phyloP scores from a whole-genome alignment of 208 protist species.

The Strigomonas galati region DNA sequence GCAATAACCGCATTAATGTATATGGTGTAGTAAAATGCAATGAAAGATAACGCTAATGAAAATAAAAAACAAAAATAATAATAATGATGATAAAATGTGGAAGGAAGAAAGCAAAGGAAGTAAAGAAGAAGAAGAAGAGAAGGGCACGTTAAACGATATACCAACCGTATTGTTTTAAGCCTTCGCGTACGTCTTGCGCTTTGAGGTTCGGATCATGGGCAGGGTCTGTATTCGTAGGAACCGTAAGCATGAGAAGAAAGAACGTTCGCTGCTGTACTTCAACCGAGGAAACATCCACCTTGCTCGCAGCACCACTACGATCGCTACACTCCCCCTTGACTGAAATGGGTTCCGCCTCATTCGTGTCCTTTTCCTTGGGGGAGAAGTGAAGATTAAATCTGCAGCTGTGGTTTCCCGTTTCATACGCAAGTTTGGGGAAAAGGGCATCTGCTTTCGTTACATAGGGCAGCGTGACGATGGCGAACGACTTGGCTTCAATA shows the following conservation, averaged over 20 bases:
- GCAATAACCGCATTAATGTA: too few species aligned
- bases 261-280: not conserved
- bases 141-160: constrained; percentile 19
- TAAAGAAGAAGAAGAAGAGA: not conserved
- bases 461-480: constrained; percentile 17
- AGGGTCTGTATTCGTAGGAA: constrained; percentile 3
- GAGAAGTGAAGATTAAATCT: constrained; percentile 26
- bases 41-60: not conserved
- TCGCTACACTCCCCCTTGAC: not conserved
- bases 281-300: constrained; percentile 10
- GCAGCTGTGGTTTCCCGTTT: constrained; percentile 32
- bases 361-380: not conserved
- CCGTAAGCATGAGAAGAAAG: constrained; percentile 9
- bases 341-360: not conserved
- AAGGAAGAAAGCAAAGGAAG: not conserved
- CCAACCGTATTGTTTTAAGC: constrained; percentile 15
- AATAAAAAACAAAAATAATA: constrained; percentile 4
- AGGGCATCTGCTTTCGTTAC: not conserved
- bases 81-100: not conserved
- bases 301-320: not conserved
- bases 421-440: constrained; percentile 26
- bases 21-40: too few species aligned
- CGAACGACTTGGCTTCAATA: constrained; percentile 35
- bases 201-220: constrained; percentile 15
- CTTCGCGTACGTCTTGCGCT: constrained; percentile 4